Percentiles rank a stretch among this genome's conserved stretches.
phyloP scores from a whole-genome alignment of 2,329 filamentous ascomycete genomes.

The Diaporthe capsici region DNA sequence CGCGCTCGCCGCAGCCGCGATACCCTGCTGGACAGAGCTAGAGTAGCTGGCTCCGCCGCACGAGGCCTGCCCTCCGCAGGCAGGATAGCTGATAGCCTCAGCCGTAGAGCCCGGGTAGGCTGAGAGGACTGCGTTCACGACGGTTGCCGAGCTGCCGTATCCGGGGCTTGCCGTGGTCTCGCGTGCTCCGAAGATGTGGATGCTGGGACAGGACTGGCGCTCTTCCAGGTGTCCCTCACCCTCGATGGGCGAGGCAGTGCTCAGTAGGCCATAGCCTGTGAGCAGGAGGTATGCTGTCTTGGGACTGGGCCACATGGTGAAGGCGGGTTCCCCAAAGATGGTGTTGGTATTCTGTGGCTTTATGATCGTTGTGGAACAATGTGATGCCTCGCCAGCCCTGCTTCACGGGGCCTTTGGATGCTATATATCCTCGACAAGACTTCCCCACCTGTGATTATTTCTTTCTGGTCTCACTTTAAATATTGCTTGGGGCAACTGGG shows the following conservation, averaged over 20 bases:
- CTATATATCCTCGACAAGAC: background rate
- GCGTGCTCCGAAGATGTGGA: constrained; percentile 63
- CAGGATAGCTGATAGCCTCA: constrained; percentile 71
- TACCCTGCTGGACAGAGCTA: constrained; percentile 70
- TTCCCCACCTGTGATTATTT: background rate
- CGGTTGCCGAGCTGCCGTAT: constrained; percentile 64
- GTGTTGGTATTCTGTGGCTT: background rate
- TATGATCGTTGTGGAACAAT: background rate
- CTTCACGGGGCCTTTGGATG: background rate
- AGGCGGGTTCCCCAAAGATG: no score
- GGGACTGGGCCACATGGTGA: constrained; percentile 37
- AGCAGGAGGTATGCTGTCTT: constrained; percentile 45
- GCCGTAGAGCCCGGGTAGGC: constrained; percentile 65
- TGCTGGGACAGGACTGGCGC: constrained; percentile 61
- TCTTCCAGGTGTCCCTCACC: constrained; percentile 66
- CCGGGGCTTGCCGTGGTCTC: constrained; percentile 65
- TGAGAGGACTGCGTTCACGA: constrained; percentile 64
- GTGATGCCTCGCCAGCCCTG: background rate
- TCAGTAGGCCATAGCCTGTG: constrained; percentile 54
- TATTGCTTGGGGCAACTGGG: background rate
- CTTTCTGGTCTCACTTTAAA: background rate
- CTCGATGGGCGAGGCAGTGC: constrained; percentile 68
- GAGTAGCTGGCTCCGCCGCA: constrained; percentile 74
- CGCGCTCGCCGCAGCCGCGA: constrained; percentile 69
- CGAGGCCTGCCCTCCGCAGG: constrained; percentile 71